phyloP scores from a whole-genome alignment of 140 eudicot genomes.

The Erigeron philadelphicus region DNA sequence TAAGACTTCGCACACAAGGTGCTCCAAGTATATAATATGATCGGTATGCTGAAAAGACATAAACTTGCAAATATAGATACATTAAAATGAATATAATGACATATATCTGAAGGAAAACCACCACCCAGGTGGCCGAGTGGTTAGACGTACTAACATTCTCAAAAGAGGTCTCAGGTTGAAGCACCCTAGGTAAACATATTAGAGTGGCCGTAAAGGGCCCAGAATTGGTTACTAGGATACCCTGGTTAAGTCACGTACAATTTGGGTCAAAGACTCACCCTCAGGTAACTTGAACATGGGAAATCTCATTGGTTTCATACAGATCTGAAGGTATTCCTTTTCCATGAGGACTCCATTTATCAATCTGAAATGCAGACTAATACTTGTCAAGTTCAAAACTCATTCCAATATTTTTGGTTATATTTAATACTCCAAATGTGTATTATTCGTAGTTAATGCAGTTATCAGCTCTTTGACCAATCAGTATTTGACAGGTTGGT shows the following conservation, averaged over 20 bases:
- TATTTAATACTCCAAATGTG: not conserved
- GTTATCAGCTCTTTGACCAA: conserved; percentile 14
- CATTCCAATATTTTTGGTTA: not conserved
- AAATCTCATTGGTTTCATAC: too few species aligned
- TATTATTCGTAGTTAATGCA: conserved; percentile 7
- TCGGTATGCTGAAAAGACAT: conserved; percentile 3
- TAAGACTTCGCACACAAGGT: not conserved
- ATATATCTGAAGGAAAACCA: too few species aligned
- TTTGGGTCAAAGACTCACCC: too few species aligned
- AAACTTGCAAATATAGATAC: not conserved
- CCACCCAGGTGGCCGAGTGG: too few species aligned
- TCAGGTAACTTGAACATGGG: too few species aligned
- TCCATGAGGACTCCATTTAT: not conserved
- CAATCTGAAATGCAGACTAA: not conserved
- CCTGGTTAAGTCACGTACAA: too few species aligned
- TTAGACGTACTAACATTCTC: too few species aligned
- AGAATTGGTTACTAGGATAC: too few species aligned
- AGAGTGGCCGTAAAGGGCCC: too few species aligned
- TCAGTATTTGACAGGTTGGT: conserved; percentile 64
- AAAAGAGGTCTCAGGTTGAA: too few species aligned
- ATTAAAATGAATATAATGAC: not conserved
- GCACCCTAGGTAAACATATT: too few species aligned
- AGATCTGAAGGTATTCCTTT: not conserved
- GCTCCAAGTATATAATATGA: not conserved
- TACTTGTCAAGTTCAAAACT: conserved; percentile 1